These are phyloP conservation scores for Protomyces gravidus DNA, from an alignment of 1,139 yeast genomes.

Conservation along the genomic window DNA sequence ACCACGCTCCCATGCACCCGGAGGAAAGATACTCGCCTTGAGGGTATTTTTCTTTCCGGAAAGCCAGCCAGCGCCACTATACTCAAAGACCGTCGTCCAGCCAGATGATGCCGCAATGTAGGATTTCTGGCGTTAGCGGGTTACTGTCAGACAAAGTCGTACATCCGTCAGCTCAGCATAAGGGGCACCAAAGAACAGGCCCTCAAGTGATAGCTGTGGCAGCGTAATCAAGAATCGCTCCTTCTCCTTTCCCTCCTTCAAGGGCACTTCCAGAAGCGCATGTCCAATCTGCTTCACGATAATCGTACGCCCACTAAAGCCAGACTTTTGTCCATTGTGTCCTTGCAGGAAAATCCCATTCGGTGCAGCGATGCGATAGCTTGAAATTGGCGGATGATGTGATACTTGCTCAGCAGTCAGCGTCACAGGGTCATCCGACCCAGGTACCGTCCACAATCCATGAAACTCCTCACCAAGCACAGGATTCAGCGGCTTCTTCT, in stretches of 20 bases:
- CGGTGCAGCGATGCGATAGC: constrained; percentile 71
- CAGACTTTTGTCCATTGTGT: constrained; percentile 81
- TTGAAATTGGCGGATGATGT: constrained; percentile 97
- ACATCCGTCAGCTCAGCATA: constrained; percentile 49
- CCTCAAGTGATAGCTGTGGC: constrained; percentile 95
- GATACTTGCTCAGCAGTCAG: constrained; percentile 91
- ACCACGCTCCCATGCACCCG: constrained; percentile 38
- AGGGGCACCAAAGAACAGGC: constrained; percentile 82
- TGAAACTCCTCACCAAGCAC: constrained; percentile 85
- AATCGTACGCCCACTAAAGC: constrained; percentile 69
- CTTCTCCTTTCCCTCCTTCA: constrained; percentile 44
- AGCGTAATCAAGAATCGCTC: constrained; percentile 78
- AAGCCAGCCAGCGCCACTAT: constrained; percentile 88
- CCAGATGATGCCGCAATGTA: constrained; percentile 79
- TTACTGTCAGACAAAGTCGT: too few relatives aligned
- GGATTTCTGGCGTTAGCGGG: constrained; percentile 38
- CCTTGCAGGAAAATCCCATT: constrained; percentile 72
- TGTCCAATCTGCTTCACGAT: constrained; percentile 90
- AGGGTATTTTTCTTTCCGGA: constrained; percentile 92
- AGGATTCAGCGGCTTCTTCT: constrained; percentile 92
- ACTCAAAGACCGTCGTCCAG: constrained; percentile 67
- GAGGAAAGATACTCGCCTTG: constrained; percentile 70
- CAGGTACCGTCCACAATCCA: constrained; percentile 65
- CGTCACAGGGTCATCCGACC: constrained; percentile 8
- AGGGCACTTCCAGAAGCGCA: constrained; percentile 58